Evolutionary conservation across 257 asterid species (phyloP).

Genomic region (Capsicum rhomboideum): DNA sequence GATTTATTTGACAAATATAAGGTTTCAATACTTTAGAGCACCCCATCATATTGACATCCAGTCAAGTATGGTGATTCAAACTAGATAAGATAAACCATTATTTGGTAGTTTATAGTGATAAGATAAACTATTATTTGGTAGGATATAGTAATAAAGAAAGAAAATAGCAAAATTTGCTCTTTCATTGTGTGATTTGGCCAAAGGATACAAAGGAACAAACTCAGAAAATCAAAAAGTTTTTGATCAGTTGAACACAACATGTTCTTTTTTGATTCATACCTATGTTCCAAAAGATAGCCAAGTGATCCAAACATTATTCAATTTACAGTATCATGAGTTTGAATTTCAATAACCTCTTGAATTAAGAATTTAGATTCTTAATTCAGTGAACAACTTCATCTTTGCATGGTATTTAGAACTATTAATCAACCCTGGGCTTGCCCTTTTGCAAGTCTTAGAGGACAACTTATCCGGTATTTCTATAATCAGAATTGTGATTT

Average conservation of each 20-base stretch:
- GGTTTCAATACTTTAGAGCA: not conserved
- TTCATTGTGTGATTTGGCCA: not conserved
- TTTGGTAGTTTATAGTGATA: not conserved
- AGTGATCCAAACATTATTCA: no score
- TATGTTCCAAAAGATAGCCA: no score
- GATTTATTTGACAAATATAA: conserved; percentile 4
- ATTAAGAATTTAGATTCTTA: no score
- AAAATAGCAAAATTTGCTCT: not conserved
- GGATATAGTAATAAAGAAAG: not conserved
- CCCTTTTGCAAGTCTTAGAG: no score
- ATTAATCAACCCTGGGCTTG: no score
- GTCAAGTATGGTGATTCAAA: not conserved
- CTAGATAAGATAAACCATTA: not conserved
- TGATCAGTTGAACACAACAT: not conserved
- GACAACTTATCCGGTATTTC: no score
- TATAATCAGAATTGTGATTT: not conserved
- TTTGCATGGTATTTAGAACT: no score
- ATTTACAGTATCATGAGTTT: no score
- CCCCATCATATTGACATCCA: not conserved
- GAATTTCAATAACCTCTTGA: no score
- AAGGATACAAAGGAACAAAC: not conserved
- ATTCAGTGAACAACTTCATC: no score
- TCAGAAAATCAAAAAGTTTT: not conserved
- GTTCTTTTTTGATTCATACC: no score
- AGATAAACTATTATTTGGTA: not conserved